Conservation (phyloP, 2,329 filamentous ascomycete genomes). For the Calonectria pseudoturangicola region DNA sequence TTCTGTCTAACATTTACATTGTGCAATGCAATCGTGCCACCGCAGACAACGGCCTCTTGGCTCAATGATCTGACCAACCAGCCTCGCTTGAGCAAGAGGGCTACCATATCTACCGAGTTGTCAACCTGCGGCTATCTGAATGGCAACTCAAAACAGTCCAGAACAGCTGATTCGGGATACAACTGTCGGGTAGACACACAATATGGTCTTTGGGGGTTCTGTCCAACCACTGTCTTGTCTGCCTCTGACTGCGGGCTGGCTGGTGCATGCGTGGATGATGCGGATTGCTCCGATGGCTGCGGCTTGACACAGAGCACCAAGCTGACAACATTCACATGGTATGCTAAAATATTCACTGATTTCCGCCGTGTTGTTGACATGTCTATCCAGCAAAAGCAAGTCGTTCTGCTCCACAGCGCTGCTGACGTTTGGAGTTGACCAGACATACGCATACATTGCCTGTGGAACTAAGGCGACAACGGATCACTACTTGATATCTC, state of each 20-base stretch:
- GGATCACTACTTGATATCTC: conserved; percentile 50
- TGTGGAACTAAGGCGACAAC: conserved; percentile 55
- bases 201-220: conserved; percentile 63
- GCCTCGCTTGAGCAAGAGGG: not conserved
- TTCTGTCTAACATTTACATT: not conserved
- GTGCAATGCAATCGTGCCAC: not conserved
- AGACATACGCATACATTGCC: conserved; percentile 61
- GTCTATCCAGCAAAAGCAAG: not conserved
- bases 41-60: not conserved
- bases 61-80: not conserved
- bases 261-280: conserved; percentile 59
- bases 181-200: conserved; percentile 60
- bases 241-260: conserved; percentile 63
- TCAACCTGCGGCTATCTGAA: conserved; percentile 57
- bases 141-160: conserved; percentile 55
- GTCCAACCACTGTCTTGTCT: conserved; percentile 58
- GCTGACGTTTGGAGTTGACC: conserved; percentile 56
- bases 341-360: not conserved
- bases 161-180: conserved; percentile 59
- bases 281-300: conserved; percentile 59
- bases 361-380: too few species aligned
- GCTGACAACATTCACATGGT: conserved; percentile 62
- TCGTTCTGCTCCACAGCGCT: conserved; percentile 59
- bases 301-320: conserved; percentile 49
- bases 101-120: conserved; percentile 43